Evolutionary conservation across 495 filamentous ascomycete genomes (phyloP), one percentile per base, ranked within the genome.

Genomic region (Xylaria bambusicola): DNA sequence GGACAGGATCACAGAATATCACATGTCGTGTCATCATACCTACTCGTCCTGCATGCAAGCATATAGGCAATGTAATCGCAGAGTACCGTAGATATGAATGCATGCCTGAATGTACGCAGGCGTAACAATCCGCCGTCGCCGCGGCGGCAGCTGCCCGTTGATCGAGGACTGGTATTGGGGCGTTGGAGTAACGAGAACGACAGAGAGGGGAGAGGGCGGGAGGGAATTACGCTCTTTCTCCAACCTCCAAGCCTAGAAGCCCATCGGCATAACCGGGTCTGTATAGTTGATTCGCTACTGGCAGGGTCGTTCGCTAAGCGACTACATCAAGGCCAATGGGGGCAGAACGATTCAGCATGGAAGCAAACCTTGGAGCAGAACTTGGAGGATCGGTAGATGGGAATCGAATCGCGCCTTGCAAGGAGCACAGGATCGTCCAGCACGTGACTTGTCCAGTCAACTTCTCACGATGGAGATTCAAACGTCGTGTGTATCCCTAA

Each of bases 21-120:
- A 42, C 24, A 42, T 31, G 47, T 33, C 47, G 26, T 50, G 52
- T 54, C 52, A 54, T 54, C 36, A 54, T 44, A 44, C n/a, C n/a
- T n/a, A n/a, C 26, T 21, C 23, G 38, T 15, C 18, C 52, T 44
- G 38, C 52, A 54, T 54, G 52, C 52, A 44, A 54, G 52, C 26
- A 21, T 44, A 51, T 33, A 51, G 38, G 46, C 56, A 35, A 36
- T 26, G 36, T 51, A 21, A 58, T 51, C 36, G 38, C n/a, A 31
- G 17, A 23, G 23, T n/a, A n/a, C n/a, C n/a, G 21, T 9, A 35
- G 33, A 49, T 36, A 49, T 24, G 36, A 15, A 27, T 41, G 26
- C 35, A n/a, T 13, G 18, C 23, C 26, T 58, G 56, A 46, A 58
- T 51, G 46, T 36, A 50, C 17, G 45, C 45, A 58, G 31, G 49